phyloP scores from a whole-genome alignment of 169 alveolate species.

The Plasmodium berghei region DNA sequence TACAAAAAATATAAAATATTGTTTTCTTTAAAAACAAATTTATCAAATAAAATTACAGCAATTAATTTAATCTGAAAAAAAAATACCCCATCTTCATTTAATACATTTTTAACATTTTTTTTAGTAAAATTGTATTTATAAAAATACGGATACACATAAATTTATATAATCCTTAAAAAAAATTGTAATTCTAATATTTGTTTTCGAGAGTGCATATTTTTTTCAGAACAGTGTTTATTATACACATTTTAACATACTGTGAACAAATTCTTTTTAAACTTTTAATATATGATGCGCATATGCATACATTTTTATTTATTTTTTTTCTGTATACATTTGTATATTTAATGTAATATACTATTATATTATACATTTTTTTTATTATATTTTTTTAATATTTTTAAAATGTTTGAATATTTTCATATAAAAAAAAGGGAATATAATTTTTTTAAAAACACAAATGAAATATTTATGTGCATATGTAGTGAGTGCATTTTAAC shows the following conservation, averaged over 20 bases:
- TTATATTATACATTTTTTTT: neutral
- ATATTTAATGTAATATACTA: neutral
- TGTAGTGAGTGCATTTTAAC: too few species aligned
- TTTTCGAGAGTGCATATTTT: slow-evolving; percentile 1
- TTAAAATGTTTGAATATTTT: neutral
- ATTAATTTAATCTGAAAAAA: too few species aligned
- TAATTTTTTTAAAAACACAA: neutral
- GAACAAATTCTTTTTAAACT: neutral
- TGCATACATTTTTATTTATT: neutral
- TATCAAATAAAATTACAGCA: too few species aligned
- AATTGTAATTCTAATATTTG: neutral
- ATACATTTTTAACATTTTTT: too few species aligned
- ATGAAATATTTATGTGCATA: too few species aligned
- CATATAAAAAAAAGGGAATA: neutral
- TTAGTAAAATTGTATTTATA: too few species aligned
- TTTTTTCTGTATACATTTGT: neutral
- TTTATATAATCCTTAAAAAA: neutral
- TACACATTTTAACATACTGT: neutral
- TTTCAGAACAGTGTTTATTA: neutral
- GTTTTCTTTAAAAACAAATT: too few species aligned
- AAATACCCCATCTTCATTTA: too few species aligned
- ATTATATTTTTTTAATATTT: neutral
- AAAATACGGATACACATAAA: too few species aligned
- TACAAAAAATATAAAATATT: too few species aligned
- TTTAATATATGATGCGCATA: neutral